A percentile compares a stretch with the other conserved stretches of the same genome.
Conservation (phyloP, 2,329 filamentous ascomycete genomes). For the Aspergillus viridinutans region DNA sequence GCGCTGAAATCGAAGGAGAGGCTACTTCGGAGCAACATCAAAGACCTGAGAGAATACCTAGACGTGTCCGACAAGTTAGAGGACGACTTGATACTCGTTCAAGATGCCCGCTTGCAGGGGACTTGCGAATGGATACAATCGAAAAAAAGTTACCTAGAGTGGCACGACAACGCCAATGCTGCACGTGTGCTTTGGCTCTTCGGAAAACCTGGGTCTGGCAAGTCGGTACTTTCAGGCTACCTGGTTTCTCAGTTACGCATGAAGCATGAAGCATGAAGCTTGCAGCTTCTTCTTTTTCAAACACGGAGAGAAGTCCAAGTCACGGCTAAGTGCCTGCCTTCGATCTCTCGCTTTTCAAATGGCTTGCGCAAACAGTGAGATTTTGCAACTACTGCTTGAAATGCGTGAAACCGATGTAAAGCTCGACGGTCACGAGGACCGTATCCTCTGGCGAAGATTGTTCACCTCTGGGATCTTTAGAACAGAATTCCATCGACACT, state of each 20-base stretch:
- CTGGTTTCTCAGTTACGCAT: slow-evolving; percentile 20
- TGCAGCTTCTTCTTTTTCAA: slow-evolving; percentile 37
- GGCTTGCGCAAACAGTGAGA: slow-evolving; percentile 11
- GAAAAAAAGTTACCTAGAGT: slow-evolving; percentile 3
- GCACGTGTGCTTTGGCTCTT: slow-evolving; percentile 24
- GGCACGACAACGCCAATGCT: not conserved
- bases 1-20: not conserved
- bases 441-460: not conserved
- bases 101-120: not conserved
- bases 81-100: slow-evolving; percentile 2
- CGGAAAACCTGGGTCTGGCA: slow-evolving; percentile 30
- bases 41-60: not conserved
- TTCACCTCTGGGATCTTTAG: not conserved
- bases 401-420: not conserved
- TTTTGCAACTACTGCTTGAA: not conserved
- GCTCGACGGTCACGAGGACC: not conserved
- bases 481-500: not conserved
- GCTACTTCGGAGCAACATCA: not conserved
- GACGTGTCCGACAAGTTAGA: not conserved
- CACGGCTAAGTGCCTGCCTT: slow-evolving; percentile 20
- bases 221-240: slow-evolving; percentile 30
- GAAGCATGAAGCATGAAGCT: not conserved
- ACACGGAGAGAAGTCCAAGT: slow-evolving; percentile 24
- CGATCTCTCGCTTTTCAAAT: slow-evolving; percentile 34
- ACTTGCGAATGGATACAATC: slow-evolving; percentile 5